Conservation (phyloP, 768 basidiomycete genomes). For the Tubosaeta brunneosetosa region DNA sequence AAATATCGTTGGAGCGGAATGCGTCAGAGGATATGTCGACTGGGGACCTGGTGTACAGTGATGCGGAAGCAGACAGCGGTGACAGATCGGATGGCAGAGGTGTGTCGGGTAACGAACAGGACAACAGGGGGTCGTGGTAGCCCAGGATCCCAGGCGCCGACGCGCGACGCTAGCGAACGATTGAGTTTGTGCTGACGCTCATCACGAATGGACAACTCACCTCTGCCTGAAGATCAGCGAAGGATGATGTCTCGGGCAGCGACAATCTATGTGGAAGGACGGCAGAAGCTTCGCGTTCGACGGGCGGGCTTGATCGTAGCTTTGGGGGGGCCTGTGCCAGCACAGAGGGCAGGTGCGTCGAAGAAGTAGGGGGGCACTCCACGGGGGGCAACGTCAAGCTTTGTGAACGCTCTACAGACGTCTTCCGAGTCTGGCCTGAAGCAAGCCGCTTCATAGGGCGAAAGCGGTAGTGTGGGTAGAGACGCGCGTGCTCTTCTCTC, state of each 20-base stretch:
- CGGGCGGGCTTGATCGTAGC: constrained; percentile 1
- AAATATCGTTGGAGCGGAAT: constrained; percentile 1
- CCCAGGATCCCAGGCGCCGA: background rate
- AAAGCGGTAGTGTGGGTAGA: constrained; percentile 62
- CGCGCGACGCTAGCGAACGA: background rate
- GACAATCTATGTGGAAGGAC: background rate
- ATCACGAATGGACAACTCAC: constrained; percentile 5
- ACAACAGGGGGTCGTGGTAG: background rate
- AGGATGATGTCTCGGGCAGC: background rate
- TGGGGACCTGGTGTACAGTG: background rate
- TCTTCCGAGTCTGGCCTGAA: constrained; percentile 14
- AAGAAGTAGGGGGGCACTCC: constrained; percentile 3
- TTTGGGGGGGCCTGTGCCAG: constrained; percentile 5
- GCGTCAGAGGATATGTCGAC: constrained; percentile 1
- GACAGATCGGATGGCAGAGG: background rate
- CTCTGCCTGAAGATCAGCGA: background rate
- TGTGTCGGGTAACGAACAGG: constrained; percentile 3
- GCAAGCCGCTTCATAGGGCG: constrained; percentile 45
- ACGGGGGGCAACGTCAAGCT: background rate
- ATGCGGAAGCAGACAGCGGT: background rate
- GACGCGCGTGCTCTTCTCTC: constrained; percentile 50
- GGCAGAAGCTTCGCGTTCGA: background rate
- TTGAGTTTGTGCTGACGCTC: background rate
- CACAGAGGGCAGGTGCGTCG: constrained; percentile 14
- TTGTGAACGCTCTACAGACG: constrained; percentile 12